Base-by-base conservation (phyloP, 2,329 filamentous ascomycete genomes). In the Penicillium hesseltinei region DNA sequence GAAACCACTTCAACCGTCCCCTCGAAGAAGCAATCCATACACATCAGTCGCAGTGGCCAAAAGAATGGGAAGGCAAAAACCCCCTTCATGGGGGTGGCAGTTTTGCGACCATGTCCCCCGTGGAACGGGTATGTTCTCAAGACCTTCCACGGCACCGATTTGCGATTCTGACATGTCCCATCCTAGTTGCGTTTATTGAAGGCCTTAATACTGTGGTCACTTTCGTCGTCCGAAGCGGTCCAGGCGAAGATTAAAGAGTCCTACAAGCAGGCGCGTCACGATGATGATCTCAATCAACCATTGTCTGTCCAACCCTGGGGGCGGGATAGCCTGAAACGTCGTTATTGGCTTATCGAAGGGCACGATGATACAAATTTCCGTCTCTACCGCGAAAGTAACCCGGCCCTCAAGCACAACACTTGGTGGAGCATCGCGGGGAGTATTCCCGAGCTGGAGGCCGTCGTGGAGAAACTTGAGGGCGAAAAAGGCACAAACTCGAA, bases 371-470 rank as follows among this genome's bases (percentile, higher is more conserved):
- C 93, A 4, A 84, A 89, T 61, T 99, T 99, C 75, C 86, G 94
- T 61, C 84, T 99, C 44, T 99, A 99, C 74, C 85, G 94, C 52
- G 94, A 99, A 76, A 93, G 90, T 75, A 95, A 96, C 69, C 89
- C 91, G 13, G 86, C 87, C 5, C 83, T 88, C 33, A 84, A 84
- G 69, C 84, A 89, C 45, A 88, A 88, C 60, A 91, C 90, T 25
- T 99, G 94, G 94, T 91, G 91, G 84, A 97, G 88, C 69, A 87
- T 97, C 42, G 94, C 94, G 17, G 91, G 93, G 7, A 88, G 82
- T 48, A 97, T 99, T 48, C 91, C 95, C 5, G 93, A 97, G 72
- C 80, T 97, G 61, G 88, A 84, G 66, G 80, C 77, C 5, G 78
- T 97, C 49, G 88, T 88, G 6, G 85, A 89, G 49, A 95, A 90